Percentiles rank a stretch among this genome's conserved stretches.
Conservation (phyloP, 345 rosid genomes). For the Lepidium aucheri region DNA sequence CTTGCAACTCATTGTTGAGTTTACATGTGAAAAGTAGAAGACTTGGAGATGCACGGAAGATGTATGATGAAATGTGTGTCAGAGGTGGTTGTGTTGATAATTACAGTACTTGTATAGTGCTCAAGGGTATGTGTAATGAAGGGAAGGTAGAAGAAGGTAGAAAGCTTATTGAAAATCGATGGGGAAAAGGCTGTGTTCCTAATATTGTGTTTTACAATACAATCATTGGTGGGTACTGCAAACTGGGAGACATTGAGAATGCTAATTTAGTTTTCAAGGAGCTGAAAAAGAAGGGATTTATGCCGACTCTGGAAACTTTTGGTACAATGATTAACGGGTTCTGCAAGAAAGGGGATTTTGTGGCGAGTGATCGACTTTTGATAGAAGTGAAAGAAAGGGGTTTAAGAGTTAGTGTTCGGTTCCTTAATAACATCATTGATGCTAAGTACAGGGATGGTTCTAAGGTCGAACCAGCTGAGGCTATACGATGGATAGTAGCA, state of each 20-base stretch:
- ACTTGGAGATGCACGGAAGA: constrained; percentile 37
- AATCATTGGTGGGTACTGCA: constrained; percentile 64
- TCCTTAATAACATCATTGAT: constrained; percentile 51
- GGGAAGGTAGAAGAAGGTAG: constrained; percentile 60
- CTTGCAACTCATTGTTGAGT: constrained; percentile 63
- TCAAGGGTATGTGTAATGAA: constrained; percentile 63
- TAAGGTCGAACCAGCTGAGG: constrained; percentile 32
- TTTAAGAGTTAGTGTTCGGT: constrained; percentile 32
- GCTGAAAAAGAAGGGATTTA: constrained; percentile 57
- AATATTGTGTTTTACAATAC: constrained; percentile 72
- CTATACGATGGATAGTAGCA: constrained; percentile 41
- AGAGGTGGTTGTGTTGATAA: constrained; percentile 51
- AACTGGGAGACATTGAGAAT: constrained; percentile 36
- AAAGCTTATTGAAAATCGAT: constrained; percentile 53
- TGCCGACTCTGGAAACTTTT: constrained; percentile 59
- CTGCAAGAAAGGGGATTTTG: constrained; percentile 52
- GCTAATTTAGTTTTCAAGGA: constrained; percentile 46
- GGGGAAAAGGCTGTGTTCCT: constrained; percentile 78
- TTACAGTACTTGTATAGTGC: constrained; percentile 59
- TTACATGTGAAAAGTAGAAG: constrained; percentile 30
- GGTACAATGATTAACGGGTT: constrained; percentile 56
- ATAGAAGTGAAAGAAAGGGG: constrained; percentile 64
- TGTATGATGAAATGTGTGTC: constrained; percentile 58
- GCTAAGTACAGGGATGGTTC: constrained; percentile 46
- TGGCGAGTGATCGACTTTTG: constrained; percentile 46